Conservation (phyloP, 2,329 filamentous ascomycete genomes). For the Laburnicola sp. region DNA sequence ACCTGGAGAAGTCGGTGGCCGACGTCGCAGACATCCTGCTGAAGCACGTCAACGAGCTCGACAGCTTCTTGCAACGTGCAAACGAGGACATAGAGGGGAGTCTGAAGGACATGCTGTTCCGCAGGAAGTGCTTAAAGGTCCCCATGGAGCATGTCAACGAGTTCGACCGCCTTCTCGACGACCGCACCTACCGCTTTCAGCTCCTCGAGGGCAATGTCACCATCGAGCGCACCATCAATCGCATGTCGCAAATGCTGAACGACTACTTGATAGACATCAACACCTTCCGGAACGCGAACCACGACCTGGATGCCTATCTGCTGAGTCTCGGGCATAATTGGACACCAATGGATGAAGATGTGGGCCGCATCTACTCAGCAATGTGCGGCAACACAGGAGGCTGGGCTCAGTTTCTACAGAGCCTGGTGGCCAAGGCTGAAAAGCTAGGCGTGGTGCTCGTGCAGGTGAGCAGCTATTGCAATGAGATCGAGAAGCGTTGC, state of each 20-base stretch:
- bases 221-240: slow-evolving; percentile 85
- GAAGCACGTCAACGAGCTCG: slow-evolving; percentile 89
- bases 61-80: slow-evolving; percentile 83
- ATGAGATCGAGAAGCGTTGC: slow-evolving; percentile 83
- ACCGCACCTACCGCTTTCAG: slow-evolving; percentile 77
- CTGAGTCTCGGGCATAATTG: slow-evolving; percentile 64
- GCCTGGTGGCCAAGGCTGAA: slow-evolving; percentile 72
- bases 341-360: slow-evolving; percentile 61
- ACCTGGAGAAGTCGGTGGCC: slow-evolving; percentile 82
- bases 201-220: slow-evolving; percentile 86
- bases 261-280: slow-evolving; percentile 78
- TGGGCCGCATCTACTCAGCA: slow-evolving; percentile 76
- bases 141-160: slow-evolving; percentile 80
- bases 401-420: slow-evolving; percentile 80
- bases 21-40: slow-evolving; percentile 90
- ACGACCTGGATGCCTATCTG: slow-evolving; percentile 77
- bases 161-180: slow-evolving; percentile 86
- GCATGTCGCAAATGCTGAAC: slow-evolving; percentile 74
- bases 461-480: slow-evolving; percentile 74
- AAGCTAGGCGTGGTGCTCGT: slow-evolving; percentile 70
- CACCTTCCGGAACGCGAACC: slow-evolving; percentile 75
- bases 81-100: slow-evolving; percentile 83
- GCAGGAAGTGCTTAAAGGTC: slow-evolving; percentile 77
- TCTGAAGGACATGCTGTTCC: slow-evolving; percentile 68
- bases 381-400: slow-evolving; percentile 94